These are phyloP conservation scores for Fusarium pilosicola DNA, from an alignment of 2,329 filamentous ascomycete genomes.

Conservation along the genomic window DNA sequence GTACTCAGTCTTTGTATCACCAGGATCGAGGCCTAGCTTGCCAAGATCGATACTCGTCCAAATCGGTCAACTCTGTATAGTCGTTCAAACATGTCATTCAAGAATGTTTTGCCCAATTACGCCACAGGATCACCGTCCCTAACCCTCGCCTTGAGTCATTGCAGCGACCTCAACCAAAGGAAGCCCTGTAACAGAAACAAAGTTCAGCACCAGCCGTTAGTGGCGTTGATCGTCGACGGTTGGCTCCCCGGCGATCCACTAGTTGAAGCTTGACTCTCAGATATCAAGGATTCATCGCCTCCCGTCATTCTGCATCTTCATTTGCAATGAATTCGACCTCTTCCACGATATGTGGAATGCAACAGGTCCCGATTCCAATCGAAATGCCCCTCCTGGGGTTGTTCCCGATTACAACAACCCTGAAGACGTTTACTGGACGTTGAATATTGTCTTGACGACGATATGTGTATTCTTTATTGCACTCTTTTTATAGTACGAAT, in stretches of 20 bases:
- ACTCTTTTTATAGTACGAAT: slow-evolving; percentile 25
- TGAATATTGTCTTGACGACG: slow-evolving; percentile 22
- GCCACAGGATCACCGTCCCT: slow-evolving; percentile 8
- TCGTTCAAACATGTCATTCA: background rate
- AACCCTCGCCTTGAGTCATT: slow-evolving; percentile 13
- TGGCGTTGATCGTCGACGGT: slow-evolving; percentile 13
- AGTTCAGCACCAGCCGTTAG: slow-evolving; percentile 18
- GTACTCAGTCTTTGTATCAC: no score
- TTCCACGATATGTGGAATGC: slow-evolving; percentile 37
- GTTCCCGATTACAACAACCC: slow-evolving; percentile 28
- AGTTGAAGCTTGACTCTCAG: background rate
- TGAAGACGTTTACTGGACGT: slow-evolving; percentile 34
- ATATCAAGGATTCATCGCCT: background rate
- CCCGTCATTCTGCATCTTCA: background rate
- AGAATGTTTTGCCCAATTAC: background rate
- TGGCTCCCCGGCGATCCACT: background rate
- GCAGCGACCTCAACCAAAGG: background rate
- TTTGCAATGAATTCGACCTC: background rate
- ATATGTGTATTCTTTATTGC: slow-evolving; percentile 23
- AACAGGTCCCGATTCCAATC: slow-evolving; percentile 40
- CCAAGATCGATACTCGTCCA: slow-evolving; percentile 42
- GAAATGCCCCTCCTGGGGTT: slow-evolving; percentile 33
- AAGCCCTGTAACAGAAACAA: background rate
- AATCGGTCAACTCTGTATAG: background rate
- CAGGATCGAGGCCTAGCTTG: no score